A percentile compares a stretch with the other conserved stretches of the same genome.
Evolutionary conservation across 2,329 filamentous ascomycete species (phyloP).

Genomic region (Parasarocladium wereldwijsianum): DNA sequence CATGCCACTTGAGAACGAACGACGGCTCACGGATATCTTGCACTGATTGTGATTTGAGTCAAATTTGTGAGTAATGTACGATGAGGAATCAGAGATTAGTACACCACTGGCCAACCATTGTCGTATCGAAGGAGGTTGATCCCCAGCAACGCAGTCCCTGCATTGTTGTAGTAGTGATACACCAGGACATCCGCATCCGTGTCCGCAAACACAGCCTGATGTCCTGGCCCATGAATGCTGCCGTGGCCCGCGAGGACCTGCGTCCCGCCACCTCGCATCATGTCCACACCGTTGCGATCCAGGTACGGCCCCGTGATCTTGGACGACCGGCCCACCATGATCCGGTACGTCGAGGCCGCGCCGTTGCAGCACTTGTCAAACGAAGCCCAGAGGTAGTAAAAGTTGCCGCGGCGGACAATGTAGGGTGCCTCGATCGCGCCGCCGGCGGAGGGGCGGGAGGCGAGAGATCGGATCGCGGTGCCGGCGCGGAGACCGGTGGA

Average conservation of each 20-base stretch:
- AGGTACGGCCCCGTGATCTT: constrained; percentile 15
- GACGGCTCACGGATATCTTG: too few relatives aligned
- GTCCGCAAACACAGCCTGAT: constrained; percentile 17
- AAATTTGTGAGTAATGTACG: too few relatives aligned
- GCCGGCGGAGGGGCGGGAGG: constrained; percentile 9
- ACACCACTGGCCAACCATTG: constrained; percentile 15
- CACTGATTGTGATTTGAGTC: too few relatives aligned
- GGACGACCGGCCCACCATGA: constrained; percentile 17
- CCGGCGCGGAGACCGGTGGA: constrained; percentile 12
- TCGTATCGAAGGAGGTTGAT: constrained; percentile 17
- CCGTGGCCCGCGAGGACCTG: constrained; percentile 15
- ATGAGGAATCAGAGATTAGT: too few relatives aligned
- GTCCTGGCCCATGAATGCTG: constrained; percentile 15
- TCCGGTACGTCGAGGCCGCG: constrained; percentile 15
- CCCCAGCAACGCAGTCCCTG: constrained; percentile 12
- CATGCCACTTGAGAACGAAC: too few relatives aligned
- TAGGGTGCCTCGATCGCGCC: constrained; percentile 16
- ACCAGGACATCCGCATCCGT: constrained; percentile 15
- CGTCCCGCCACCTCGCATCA: constrained; percentile 16
- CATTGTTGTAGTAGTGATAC: constrained; percentile 16
- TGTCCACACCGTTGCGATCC: constrained; percentile 11
- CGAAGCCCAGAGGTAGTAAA: constrained; percentile 18
- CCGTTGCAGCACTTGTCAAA: constrained; percentile 17
- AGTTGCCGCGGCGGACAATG: constrained; percentile 14
- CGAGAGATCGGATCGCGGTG: constrained; percentile 12